Evolutionary conservation across 2,329 filamentous ascomycete genomes (phyloP).

Genomic region (Fusarium compactum): DNA sequence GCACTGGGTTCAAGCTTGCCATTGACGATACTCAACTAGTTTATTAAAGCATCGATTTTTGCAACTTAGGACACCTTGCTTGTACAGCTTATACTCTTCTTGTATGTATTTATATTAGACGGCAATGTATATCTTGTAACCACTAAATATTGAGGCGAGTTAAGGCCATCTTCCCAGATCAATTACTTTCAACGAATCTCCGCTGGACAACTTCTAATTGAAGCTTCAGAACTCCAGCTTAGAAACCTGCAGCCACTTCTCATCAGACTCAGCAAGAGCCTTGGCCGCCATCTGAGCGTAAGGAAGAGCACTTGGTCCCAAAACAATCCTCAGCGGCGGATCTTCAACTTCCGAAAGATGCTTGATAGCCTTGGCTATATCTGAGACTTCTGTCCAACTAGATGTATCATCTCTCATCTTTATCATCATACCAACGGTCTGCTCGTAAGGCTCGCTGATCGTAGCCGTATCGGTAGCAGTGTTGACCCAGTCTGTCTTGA

Average conservation of each 20-base stretch:
- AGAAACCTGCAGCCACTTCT: slow-evolving; percentile 47
- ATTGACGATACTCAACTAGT: neutral
- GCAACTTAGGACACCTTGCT: too few relatives aligned
- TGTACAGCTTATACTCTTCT: too few relatives aligned
- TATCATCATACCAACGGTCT: slow-evolving; percentile 51
- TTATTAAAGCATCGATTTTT: too few relatives aligned
- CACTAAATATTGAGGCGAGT: too few relatives aligned
- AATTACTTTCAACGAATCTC: fast-evolving
- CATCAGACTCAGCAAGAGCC: slow-evolving; percentile 47
- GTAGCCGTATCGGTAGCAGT: slow-evolving; percentile 44
- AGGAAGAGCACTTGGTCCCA: slow-evolving; percentile 48
- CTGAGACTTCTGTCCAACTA: slow-evolving; percentile 30
- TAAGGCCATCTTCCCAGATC: too few relatives aligned
- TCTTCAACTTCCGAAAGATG: slow-evolving; percentile 45
- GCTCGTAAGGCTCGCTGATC: slow-evolving; percentile 53
- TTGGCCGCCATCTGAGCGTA: slow-evolving; percentile 37
- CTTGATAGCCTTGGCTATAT: slow-evolving; percentile 48
- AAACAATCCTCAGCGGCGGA: slow-evolving; percentile 50
- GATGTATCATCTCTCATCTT: neutral
- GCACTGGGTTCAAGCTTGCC: neutral
- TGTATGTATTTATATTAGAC: too few relatives aligned
- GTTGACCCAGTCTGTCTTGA: slow-evolving; percentile 56
- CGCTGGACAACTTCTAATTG: neutral
- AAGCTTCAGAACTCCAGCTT: slow-evolving; percentile 11
- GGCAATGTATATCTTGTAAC: too few relatives aligned